Base-by-base conservation (phyloP, 164 flowering plant species). In the Aristolochia californica region DNA sequence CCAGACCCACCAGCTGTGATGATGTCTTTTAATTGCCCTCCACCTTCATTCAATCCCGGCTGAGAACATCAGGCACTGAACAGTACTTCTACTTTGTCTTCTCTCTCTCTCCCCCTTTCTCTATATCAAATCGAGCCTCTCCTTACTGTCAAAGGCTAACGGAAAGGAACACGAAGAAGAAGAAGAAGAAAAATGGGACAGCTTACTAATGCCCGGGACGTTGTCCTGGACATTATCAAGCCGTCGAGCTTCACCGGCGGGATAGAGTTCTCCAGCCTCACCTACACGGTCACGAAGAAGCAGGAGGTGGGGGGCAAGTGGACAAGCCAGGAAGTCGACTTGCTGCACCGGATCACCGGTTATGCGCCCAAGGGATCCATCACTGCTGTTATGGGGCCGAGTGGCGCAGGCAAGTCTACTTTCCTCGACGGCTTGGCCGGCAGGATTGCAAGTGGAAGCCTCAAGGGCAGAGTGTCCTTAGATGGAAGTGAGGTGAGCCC, bases 371-470 rank as follows among this genome's bases (percentile, higher is more conserved):
- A 85, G 61, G 89, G 89, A 8, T 68, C 71, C 58, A 65, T 85
- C 40, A 80, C 85, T 0, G 94, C 89, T 0, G 87, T 83, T 7
- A 78, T 85, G 85, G 94, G 89, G 55, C 85, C 85, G 5, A 83
- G 88, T 60, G 93, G 88, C 43, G 86, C 93, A 0, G 93, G 93
- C 14, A 85, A 85, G 53, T 85, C 89, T 0, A 83, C 89, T 0
- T 67, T 85, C 38, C 59, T 85, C 70, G 94, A 85, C 65, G 87
- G 75, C 0, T 17, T 85, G 45, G 89, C 94, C 7, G 85, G 87
- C 10, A 59, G 87, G 18, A 85, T 85, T n/a, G 81, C 94, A 0
- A 79, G 81, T 18, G 87, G 85, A 34, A 86, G 94, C 50, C 79
- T 86, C 3, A 66, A 64, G 73, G 94, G 88, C 0, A 62, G 61